Conservation (phyloP, 202 grass and related monocot species). For the Dendrocalamus latiflorus region DNA sequence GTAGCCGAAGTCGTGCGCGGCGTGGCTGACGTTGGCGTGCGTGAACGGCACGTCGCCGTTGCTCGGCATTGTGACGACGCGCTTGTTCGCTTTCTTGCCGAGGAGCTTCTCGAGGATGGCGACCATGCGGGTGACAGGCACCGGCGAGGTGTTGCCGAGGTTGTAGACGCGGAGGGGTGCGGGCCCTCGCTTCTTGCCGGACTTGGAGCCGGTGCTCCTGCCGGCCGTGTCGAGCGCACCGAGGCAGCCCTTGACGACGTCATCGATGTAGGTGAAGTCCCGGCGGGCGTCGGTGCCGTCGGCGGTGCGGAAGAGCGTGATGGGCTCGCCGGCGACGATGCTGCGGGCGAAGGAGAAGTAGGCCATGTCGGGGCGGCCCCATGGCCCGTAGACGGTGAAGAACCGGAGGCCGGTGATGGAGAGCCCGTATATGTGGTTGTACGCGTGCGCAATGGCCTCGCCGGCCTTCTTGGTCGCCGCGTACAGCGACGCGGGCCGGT, state of each 20-base stretch:
- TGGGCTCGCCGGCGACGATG: slow-evolving; percentile 67
- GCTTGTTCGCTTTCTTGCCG: slow-evolving; percentile 75
- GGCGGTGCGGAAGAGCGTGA: slow-evolving; percentile 61
- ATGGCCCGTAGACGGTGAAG: slow-evolving; percentile 96
- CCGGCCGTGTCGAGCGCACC: slow-evolving; percentile 72
- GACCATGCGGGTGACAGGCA: slow-evolving; percentile 77
- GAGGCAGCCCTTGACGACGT: slow-evolving; percentile 76
- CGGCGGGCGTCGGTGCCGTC: slow-evolving; percentile 43
- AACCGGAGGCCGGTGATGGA: slow-evolving; percentile 89
- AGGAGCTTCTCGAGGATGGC: slow-evolving; percentile 70
- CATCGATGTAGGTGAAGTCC: slow-evolving; percentile 97
- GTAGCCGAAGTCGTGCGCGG: slow-evolving; percentile 67
- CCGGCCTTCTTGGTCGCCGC: slow-evolving; percentile 99
- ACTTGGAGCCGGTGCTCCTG: slow-evolving; percentile 58
- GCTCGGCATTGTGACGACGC: slow-evolving; percentile 65
- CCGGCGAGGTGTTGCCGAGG: slow-evolving; percentile 86
- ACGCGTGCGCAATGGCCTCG: slow-evolving; percentile 90
- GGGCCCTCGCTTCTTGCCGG: slow-evolving; percentile 51
- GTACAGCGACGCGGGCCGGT: slow-evolving; percentile 80
- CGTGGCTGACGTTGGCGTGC: slow-evolving; percentile 89
- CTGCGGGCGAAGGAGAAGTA: slow-evolving; percentile 80
- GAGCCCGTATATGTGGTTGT: slow-evolving; percentile 97
- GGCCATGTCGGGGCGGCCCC: slow-evolving; percentile 98
- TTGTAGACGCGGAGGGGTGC: slow-evolving; percentile 82
- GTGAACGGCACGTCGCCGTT: slow-evolving; percentile 98